Evolutionary conservation across 2,329 filamentous ascomycete species (phyloP), one percentile per base, ranked within the genome.

Genomic region (Hymenotorrendiella dingleyae): DNA sequence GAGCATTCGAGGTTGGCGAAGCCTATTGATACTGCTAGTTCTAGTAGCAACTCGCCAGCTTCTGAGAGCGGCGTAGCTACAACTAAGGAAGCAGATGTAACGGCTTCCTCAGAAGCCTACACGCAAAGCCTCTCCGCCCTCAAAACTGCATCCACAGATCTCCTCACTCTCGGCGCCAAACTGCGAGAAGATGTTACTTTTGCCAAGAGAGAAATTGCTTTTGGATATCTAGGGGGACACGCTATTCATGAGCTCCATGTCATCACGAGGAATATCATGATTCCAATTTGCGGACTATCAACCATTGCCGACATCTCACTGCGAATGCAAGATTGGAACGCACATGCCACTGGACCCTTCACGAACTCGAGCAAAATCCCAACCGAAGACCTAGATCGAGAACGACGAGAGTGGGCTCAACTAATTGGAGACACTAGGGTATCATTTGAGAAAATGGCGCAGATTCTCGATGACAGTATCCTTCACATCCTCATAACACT

Each of bases 301-400:
- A 83, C 82, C 1, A 72, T 86, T 6, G 76, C 83, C 26, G 82
- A 87, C 55, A 77, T 88, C 4, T 84, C 87, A 50, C 73, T 81
- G 50, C 71, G 81, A 4, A 67, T 80, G 10, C 76, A 78, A 2
- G 74, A 81, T 43, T 60, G 40, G n/a, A 12, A n/a, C 3, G 22
- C 19, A 2, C 7, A 14, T 14, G 19, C 35, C 2, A n/a, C n/a
- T n/a, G n/a, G n/a, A n/a, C n/a, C n/a, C n/a, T n/a, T n/a, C n/a
- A n/a, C n/a, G n/a, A 21, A 29, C 54, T 12, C 19, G 12, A 16
- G 6, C 14, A n/a, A 23, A 26, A 6, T 37, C 4, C 38, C 42
- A 2, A 21, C 36, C 12, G 29, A 17, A 17, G 21, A n/a, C n/a
- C 12, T 36, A 14, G 34, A 61, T 36, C 67, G 71, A 34, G 63